phyloP scores from a whole-genome alignment of 257 asterid species.

The Gentiana straminea region DNA sequence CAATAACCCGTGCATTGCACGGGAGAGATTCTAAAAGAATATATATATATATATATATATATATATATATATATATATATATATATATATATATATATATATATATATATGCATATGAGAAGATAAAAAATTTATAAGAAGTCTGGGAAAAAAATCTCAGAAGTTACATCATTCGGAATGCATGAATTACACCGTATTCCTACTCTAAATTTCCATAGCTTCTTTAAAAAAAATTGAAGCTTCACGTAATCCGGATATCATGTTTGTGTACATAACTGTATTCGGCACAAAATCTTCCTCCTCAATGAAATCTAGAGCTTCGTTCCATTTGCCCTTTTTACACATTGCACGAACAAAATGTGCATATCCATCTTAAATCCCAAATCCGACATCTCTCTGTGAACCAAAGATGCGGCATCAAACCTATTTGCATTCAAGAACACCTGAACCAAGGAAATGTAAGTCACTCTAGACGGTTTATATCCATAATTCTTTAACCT shows the following conservation, averaged over 20 bases:
- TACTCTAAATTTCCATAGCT: constrained; percentile 79
- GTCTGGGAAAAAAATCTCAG: constrained; percentile 17
- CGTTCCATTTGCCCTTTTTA: constrained; percentile 81
- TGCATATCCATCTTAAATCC: constrained; percentile 65
- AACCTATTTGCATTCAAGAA: constrained; percentile 63
- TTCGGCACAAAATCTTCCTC: constrained; percentile 71
- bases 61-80: no score
- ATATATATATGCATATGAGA: no score
- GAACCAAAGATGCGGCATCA: constrained; percentile 63
- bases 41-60: no score
- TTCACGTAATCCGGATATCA: constrained; percentile 89
- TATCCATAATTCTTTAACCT: constrained; percentile 80
- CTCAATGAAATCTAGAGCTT: constrained; percentile 71
- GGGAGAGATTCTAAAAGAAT: no score
- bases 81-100: no score
- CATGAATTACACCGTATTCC: constrained; percentile 68
- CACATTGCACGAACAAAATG: constrained; percentile 49
- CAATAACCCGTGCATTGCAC: no score
- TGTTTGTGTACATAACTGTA: constrained; percentile 61
- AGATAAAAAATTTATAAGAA: no score
- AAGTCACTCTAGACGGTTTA: constrained; percentile 61
- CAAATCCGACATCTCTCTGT: constrained; percentile 59
- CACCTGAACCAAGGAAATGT: constrained; percentile 56
- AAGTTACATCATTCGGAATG: constrained; percentile 72
- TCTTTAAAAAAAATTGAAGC: constrained; percentile 76